Percentiles rank a stretch among this genome's conserved stretches.
Evolutionary conservation across 345 rosid genomes (phyloP).

Genomic region (Arabidopsis suecica): DNA sequence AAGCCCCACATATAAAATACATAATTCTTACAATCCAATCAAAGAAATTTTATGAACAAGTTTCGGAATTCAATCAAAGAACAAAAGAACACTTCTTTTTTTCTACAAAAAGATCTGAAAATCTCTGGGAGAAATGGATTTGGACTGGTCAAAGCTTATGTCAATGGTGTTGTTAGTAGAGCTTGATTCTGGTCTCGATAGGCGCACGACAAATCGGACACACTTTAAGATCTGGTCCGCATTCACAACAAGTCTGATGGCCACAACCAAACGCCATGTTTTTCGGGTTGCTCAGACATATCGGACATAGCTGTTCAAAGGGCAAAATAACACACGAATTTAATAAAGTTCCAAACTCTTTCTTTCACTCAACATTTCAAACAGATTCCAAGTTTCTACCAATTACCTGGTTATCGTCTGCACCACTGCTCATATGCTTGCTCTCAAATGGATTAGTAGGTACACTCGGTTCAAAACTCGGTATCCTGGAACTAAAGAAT

Average conservation of each 20-base stretch:
- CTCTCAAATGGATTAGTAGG: conserved; percentile 55
- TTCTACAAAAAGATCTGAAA: conserved; percentile 32
- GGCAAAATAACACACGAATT: not conserved
- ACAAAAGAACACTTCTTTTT: conserved; percentile 11
- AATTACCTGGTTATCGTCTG: conserved; percentile 67
- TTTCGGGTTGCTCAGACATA: conserved; percentile 72
- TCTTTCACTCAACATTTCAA: not conserved
- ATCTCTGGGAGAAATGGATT: not conserved
- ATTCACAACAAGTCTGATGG: conserved; percentile 95
- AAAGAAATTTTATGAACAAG: conserved; percentile 16
- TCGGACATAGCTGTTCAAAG: conserved; percentile 72
- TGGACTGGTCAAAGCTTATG: not conserved
- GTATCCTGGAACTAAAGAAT: conserved; percentile 46
- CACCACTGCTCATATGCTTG: conserved; percentile 51
- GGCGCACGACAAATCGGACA: conserved; percentile 87
- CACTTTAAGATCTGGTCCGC: conserved; percentile 71
- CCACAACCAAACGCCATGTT: conserved; percentile 99
- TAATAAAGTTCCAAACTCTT: not conserved
- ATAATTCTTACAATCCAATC: conserved; percentile 33
- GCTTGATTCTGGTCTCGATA: conserved; percentile 81
- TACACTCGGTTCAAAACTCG: conserved; percentile 62
- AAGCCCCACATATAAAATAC: not conserved
- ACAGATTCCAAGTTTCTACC: conserved; percentile 13
- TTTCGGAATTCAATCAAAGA: conserved; percentile 34
- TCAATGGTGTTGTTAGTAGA: conserved; percentile 53